Percentiles rank a stretch among this genome's conserved stretches.
Evolutionary conservation across 176 grass and related monocot species (phyloP).

Genomic region (Musa beccarii): DNA sequence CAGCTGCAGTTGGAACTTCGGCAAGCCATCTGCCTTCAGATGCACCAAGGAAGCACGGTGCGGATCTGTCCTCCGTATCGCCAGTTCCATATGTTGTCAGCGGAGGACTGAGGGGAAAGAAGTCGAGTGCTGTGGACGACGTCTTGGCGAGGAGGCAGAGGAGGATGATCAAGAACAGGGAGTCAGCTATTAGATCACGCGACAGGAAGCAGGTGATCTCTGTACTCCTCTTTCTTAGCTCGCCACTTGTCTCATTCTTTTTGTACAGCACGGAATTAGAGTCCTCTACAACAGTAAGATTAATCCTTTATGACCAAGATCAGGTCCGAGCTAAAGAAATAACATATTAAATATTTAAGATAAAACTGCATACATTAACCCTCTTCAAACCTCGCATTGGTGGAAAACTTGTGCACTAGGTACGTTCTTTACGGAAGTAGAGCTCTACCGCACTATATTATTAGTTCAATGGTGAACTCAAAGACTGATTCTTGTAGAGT

Average conservation of each 20-base stretch:
- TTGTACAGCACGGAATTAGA: not conserved
- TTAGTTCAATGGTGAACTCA: no score
- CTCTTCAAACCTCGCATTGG: no score
- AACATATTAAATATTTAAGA: no score
- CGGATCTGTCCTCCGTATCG: conserved; percentile 41
- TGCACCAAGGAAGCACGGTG: conserved; percentile 40
- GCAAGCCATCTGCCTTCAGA: conserved; percentile 17
- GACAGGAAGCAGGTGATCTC: not conserved
- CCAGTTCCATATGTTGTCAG: conserved; percentile 44
- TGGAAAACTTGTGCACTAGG: no score
- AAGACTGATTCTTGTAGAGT: no score
- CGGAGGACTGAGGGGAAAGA: conserved; percentile 52
- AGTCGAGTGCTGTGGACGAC: conserved; percentile 45
- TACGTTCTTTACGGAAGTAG: no score
- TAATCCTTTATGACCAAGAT: not conserved
- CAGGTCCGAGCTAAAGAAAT: no score
- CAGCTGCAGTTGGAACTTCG: conserved; percentile 16
- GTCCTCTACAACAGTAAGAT: not conserved
- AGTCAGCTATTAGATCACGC: not conserved
- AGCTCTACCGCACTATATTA: no score
- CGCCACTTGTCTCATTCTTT: not conserved
- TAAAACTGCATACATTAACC: no score
- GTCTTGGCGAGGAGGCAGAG: conserved; percentile 18
- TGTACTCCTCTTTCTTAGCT: not conserved
- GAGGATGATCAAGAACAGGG: conserved; percentile 10